These are phyloP conservation scores for Chaetomium sp. DNA, from an alignment of 2,329 filamentous ascomycete species.

Conservation along the genomic window DNA sequence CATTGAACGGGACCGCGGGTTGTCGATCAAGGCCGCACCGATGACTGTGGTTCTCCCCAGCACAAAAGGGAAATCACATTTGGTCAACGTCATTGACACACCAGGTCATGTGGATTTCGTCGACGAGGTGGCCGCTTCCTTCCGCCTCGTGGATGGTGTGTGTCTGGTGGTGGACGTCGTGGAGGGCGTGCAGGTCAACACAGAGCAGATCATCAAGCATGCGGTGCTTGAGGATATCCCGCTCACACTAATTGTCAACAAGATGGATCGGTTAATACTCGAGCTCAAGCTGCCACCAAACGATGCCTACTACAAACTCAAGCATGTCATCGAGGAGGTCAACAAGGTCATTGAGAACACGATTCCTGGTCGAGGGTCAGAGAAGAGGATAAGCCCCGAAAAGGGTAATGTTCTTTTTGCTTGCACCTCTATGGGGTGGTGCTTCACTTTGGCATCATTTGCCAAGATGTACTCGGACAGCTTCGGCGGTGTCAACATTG, in stretches of 20 bases:
- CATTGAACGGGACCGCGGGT: slow-evolving; percentile 78
- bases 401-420: slow-evolving; percentile 98
- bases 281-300: slow-evolving; percentile 90
- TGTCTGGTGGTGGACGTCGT: slow-evolving; percentile 93
- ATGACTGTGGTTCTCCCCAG: slow-evolving; percentile 90
- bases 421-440: slow-evolving; percentile 91
- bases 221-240: slow-evolving; percentile 85
- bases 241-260: slow-evolving; percentile 87
- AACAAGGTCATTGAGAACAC: slow-evolving; percentile 92
- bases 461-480: slow-evolving; percentile 92
- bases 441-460: slow-evolving; percentile 89
- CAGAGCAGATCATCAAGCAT: slow-evolving; percentile 95
- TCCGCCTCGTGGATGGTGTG: slow-evolving; percentile 84
- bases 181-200: slow-evolving; percentile 97
- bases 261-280: slow-evolving; percentile 90
- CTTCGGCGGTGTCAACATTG: slow-evolving; percentile 72
- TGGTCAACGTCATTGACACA: slow-evolving; percentile 92
- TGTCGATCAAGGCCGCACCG: slow-evolving; percentile 88
- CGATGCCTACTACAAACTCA: slow-evolving; percentile 98
- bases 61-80: slow-evolving; percentile 87
- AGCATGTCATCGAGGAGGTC: slow-evolving; percentile 97
- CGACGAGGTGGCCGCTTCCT: slow-evolving; percentile 85
- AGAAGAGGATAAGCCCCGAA: slow-evolving; percentile 80
- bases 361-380: slow-evolving; percentile 72
- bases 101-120: slow-evolving; percentile 98